phyloP scores from a whole-genome alignment of 2,329 filamentous ascomycete species.

The Aspergillus bombycis region DNA sequence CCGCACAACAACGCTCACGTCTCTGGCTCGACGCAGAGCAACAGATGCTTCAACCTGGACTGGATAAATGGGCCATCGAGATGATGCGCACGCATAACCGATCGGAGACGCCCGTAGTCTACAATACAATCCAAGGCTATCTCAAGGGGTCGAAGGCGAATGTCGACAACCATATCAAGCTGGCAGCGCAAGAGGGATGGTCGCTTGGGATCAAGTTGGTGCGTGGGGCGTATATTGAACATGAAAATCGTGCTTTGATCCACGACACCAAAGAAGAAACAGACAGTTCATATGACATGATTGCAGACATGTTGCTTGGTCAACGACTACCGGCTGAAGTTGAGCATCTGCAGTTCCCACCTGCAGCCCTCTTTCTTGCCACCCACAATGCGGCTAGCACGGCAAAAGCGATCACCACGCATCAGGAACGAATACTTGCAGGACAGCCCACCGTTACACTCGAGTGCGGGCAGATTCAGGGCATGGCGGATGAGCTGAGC shows the following conservation, averaged over 20 bases:
- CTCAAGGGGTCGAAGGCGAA: conserved; percentile 47
- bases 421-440: neutral
- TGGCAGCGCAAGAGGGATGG: neutral
- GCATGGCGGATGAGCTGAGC: conserved; percentile 88
- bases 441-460: conserved; percentile 39
- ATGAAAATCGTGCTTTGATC: neutral
- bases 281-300: neutral
- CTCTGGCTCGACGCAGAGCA: conserved; percentile 55
- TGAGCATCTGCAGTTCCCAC: neutral
- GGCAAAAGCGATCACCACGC: neutral
- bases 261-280: neutral
- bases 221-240: neutral
- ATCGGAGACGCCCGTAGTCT: conserved; percentile 35
- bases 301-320: neutral
- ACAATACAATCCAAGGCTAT: conserved; percentile 52
- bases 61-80: conserved; percentile 51
- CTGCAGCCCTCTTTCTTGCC: neutral
- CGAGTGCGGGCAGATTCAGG: conserved; percentile 77
- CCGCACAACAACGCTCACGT: conserved; percentile 38
- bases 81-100: conserved; percentile 51
- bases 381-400: neutral
- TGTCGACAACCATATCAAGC: conserved; percentile 35
- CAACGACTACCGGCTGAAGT: neutral
- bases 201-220: neutral
- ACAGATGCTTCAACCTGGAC: conserved; percentile 46